These are phyloP conservation scores for Yarrowia yakushimensis DNA, from an alignment of 805 yeast species.

Conservation along the genomic window DNA sequence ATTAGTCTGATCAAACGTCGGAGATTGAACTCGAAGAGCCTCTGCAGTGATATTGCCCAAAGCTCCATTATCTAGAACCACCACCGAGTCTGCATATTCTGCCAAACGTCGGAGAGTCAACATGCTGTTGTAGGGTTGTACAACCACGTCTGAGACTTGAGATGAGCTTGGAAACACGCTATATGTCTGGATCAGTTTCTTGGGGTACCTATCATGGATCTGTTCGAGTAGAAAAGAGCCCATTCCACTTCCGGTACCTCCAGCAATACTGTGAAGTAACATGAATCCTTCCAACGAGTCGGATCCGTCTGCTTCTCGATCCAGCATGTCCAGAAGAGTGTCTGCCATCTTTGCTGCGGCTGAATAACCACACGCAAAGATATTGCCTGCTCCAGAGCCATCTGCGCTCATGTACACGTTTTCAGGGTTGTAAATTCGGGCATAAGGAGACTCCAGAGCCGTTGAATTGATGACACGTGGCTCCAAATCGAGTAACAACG, in stretches of 20 bases:
- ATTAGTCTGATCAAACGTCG: slow-evolving; percentile 76
- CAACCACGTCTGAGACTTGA: slow-evolving; percentile 92
- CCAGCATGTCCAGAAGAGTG: slow-evolving; percentile 75
- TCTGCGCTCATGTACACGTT: slow-evolving; percentile 73
- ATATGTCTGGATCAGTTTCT: slow-evolving; percentile 78
- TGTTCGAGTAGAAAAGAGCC: slow-evolving; percentile 80
- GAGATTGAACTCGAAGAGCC: slow-evolving; percentile 53
- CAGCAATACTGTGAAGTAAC: slow-evolving; percentile 90
- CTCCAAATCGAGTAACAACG: slow-evolving; percentile 81
- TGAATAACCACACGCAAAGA: slow-evolving; percentile 88
- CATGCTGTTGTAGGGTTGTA: slow-evolving; percentile 91
- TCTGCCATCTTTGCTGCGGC: slow-evolving; percentile 69
- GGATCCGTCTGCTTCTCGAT: slow-evolving; percentile 83
- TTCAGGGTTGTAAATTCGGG: slow-evolving; percentile 75
- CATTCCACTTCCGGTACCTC: slow-evolving; percentile 97
- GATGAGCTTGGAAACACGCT: slow-evolving; percentile 79
- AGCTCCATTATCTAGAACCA: slow-evolving; percentile 91
- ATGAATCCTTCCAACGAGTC: slow-evolving; percentile 90
- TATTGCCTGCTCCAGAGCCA: slow-evolving; percentile 94
- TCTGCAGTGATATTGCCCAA: slow-evolving; percentile 66
- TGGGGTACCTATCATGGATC: slow-evolving; percentile 74
- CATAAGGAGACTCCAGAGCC: slow-evolving; percentile 43
- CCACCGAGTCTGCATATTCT: slow-evolving; percentile 78
- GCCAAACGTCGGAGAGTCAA: slow-evolving; percentile 77
- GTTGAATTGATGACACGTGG: slow-evolving; percentile 75